Base-by-base conservation (phyloP, 2,329 filamentous ascomycete species). In the Chaetomiaceae sp. region DNA sequence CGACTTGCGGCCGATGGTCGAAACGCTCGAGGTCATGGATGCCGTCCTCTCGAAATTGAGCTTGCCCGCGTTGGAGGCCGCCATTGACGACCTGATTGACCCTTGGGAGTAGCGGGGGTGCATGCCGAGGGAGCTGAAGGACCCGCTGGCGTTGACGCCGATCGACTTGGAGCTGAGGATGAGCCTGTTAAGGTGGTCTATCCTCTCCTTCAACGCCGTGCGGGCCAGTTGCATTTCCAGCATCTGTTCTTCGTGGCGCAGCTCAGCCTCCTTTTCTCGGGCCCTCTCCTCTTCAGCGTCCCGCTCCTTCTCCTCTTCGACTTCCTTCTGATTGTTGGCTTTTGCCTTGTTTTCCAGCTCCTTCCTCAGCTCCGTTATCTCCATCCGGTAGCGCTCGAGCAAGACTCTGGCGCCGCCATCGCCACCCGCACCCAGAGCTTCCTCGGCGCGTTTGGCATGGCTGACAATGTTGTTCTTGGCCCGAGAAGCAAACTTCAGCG, bases 381-480 rank as follows among this genome's bases (percentile, higher is more conserved):
- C 93, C 78, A 95, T 82, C 35, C 92, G 84, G 65, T 99, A 99
- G 34, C 92, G 82, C 65, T 99, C 93, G 9, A 99, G 76, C 2
- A 99, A 76, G 3, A 95, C 91, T 50, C 89, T 81, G 40, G 89
- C 90, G 21, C 87, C 87, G 10, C 89, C 87, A 68, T 96, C 92
- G n/a, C 84, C 85, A 34, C 87, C 85, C 35, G 78, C 77, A 20
- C 86, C 86, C 20, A 92, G 74, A 3, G 92, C 90, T 67, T 97
- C 93, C 60, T 95, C 89, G 6, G 92, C 92, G 65, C 84, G 87
- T 76, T 96, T 97, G 30, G 93, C 93, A 70, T 97, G 91, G 61
- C 90, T 96, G 65, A 97, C 86, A 63, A 99, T 96, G 65, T 87
- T 99, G 70, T 99, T 99, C 76, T 96, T 96, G 39, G 93, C 93